These are phyloP conservation scores for Chaetomium sp. DNA, from an alignment of 2,329 filamentous ascomycete genomes.

Conservation along the genomic window DNA sequence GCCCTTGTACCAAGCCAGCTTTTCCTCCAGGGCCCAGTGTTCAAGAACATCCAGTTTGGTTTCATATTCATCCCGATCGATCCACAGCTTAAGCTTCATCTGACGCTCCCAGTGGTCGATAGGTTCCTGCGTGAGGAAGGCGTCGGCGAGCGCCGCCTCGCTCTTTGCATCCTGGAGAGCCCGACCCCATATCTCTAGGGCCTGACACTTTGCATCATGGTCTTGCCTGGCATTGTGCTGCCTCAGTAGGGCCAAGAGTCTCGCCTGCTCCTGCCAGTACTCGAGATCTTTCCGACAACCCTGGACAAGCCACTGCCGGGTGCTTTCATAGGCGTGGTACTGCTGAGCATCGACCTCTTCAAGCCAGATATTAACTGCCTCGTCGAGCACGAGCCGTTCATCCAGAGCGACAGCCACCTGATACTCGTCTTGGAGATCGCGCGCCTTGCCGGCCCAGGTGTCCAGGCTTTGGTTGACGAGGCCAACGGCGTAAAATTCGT, in stretches of 20 bases:
- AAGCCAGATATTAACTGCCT: slow-evolving; percentile 22
- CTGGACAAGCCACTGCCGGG: slow-evolving; percentile 11
- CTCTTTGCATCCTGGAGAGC: slow-evolving; percentile 3
- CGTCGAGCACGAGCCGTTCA: slow-evolving; percentile 20
- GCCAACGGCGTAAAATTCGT: slow-evolving; percentile 15
- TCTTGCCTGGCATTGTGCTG: slow-evolving; percentile 13
- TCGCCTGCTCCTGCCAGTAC: slow-evolving; percentile 23
- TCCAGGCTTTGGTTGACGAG: slow-evolving; percentile 14
- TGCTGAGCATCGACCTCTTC: slow-evolving; percentile 19
- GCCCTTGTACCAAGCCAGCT: slow-evolving; percentile 23
- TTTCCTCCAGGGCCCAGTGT: slow-evolving; percentile 26
- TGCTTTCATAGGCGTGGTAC: slow-evolving; percentile 13
- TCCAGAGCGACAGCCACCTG: slow-evolving; percentile 16
- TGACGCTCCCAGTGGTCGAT: slow-evolving; percentile 26
- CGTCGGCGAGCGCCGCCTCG: slow-evolving; percentile 15
- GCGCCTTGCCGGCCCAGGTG: slow-evolving; percentile 20
- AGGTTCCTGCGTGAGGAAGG: slow-evolving; percentile 17
- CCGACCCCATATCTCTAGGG: slow-evolving; percentile 9
- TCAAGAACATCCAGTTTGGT: slow-evolving; percentile 19
- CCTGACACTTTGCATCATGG: slow-evolving; percentile 1
- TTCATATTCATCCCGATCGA: slow-evolving; percentile 12
- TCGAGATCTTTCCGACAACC: slow-evolving; percentile 16
- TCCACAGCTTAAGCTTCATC: slow-evolving; percentile 22
- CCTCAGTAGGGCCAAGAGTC: slow-evolving; percentile 15
- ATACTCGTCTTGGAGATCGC: slow-evolving; percentile 8